Evolutionary conservation across 495 filamentous ascomycete genomes (phyloP).

Genomic region (Penicillium chermesinum): DNA sequence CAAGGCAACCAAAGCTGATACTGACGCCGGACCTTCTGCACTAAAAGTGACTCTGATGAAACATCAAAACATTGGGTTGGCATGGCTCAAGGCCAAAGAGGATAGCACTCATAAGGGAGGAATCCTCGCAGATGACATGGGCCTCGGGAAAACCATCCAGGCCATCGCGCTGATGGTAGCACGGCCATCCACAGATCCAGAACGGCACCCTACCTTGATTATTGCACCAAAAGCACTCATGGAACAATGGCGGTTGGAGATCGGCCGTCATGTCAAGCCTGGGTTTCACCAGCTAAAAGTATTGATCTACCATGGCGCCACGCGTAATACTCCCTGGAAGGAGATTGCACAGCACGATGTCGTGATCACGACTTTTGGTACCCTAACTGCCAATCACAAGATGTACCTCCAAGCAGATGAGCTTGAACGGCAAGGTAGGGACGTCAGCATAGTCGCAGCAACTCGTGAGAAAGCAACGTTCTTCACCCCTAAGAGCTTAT

Average conservation of each 20-base stretch:
- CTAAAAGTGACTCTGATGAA: slow-evolving; percentile 68
- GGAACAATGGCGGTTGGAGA: slow-evolving; percentile 87
- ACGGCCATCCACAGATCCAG: slow-evolving; percentile 56
- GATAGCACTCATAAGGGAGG: slow-evolving; percentile 72
- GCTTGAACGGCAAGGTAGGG: slow-evolving; percentile 29
- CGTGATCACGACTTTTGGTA: slow-evolving; percentile 87
- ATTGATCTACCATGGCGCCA: slow-evolving; percentile 60
- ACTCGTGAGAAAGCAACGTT: slow-evolving; percentile 47
- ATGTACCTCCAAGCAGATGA: slow-evolving; percentile 49
- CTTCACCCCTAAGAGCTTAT: slow-evolving; percentile 59
- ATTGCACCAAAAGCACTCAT: slow-evolving; percentile 82
- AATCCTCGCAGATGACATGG: slow-evolving; percentile 91
- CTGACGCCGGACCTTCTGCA: slow-evolving; percentile 68
- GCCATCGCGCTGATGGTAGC: slow-evolving; percentile 77
- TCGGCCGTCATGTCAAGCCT: slow-evolving; percentile 61
- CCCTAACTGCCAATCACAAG: slow-evolving; percentile 56
- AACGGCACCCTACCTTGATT: slow-evolving; percentile 76
- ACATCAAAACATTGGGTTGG: slow-evolving; percentile 78
- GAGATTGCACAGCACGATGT: slow-evolving; percentile 69
- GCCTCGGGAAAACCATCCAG: slow-evolving; percentile 91
- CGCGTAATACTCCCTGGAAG: slow-evolving; percentile 50
- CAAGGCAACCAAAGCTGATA: slow-evolving; percentile 57
- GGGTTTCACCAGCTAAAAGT: slow-evolving; percentile 57
- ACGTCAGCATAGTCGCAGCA: slow-evolving; percentile 10
- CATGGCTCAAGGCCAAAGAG: slow-evolving; percentile 82